Percentiles rank a stretch among this genome's conserved stretches.
These are phyloP conservation scores for Solanum neorickii DNA, from an alignment of 257 asterid genomes.

Conservation along the genomic window DNA sequence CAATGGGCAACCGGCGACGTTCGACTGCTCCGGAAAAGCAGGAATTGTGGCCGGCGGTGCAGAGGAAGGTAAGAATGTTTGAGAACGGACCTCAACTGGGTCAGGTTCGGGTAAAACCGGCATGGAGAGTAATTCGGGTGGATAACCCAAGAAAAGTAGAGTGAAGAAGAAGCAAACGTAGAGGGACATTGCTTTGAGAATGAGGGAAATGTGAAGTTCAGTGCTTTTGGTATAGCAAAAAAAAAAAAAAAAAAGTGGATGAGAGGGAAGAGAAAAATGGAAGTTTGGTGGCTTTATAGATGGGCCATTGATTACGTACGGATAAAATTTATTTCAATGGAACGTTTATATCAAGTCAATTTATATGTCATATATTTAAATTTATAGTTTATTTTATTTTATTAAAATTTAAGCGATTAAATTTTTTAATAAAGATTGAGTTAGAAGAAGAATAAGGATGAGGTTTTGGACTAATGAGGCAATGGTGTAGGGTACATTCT, in stretches of 20 bases:
- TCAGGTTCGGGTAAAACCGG: conserved; percentile 55
- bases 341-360: too few relatives aligned
- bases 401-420: too few relatives aligned
- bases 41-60: conserved; percentile 75
- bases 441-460: neutral
- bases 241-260: neutral
- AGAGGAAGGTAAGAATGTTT: conserved; percentile 28
- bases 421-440: neutral
- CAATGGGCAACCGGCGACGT: conserved; percentile 51
- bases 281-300: neutral
- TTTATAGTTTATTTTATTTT: too few relatives aligned
- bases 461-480: neutral
- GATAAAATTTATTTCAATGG: too few relatives aligned
- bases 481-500: neutral
- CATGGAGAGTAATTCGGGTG: conserved; percentile 18
- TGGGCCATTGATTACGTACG: neutral
- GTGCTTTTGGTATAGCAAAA: neutral
- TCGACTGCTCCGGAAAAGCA: conserved; percentile 92
- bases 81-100: conserved; percentile 41
- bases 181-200: conserved; percentile 39
- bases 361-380: too few relatives aligned
- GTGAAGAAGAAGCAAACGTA: conserved; percentile 12
- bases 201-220: neutral
- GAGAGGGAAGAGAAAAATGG: neutral
- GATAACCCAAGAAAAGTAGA: conserved; percentile 16